phyloP scores from a whole-genome alignment of 495 filamentous ascomycete species.

The Gamarada debralockiae region DNA sequence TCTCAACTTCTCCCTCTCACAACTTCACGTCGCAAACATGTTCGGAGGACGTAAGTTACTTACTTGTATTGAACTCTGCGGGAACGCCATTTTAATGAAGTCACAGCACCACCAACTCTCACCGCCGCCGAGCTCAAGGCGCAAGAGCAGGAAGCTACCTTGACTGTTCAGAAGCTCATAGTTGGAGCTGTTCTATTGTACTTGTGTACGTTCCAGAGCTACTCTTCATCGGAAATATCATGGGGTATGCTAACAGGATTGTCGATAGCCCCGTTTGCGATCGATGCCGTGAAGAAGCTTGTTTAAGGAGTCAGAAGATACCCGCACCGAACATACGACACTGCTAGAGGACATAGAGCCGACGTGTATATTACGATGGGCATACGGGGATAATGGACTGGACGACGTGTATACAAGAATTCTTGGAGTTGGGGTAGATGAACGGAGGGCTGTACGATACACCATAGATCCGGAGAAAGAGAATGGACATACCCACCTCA shows the following conservation, averaged over 20 bases:
- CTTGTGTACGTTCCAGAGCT: constrained; percentile 59
- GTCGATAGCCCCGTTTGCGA: constrained; percentile 70
- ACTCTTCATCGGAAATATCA: background rate
- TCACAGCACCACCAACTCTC: constrained; percentile 42
- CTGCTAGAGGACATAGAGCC: background rate
- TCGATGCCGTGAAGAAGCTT: constrained; percentile 73
- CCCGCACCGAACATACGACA: background rate
- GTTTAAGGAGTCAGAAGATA: constrained; percentile 42
- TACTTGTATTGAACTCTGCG: background rate
- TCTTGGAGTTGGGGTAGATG: background rate
- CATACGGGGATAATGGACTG: background rate
- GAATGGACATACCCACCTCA: background rate
- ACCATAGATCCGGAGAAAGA: too few relatives aligned
- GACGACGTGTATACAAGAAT: background rate
- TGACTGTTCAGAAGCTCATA: constrained; percentile 60
- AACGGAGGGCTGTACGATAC: background rate
- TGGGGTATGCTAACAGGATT: too few relatives aligned
- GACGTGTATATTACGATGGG: background rate
- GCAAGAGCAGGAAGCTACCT: constrained; percentile 66
- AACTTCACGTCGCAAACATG: constrained; percentile 28
- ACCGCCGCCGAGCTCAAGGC: constrained; percentile 52
- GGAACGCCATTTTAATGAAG: constrained; percentile 4
- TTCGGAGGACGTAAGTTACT: constrained; percentile 41
- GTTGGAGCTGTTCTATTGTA: constrained; percentile 68
- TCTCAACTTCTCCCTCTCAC: background rate